Evolutionary conservation across 1,284 basidiomycete species (phyloP), one percentile per base, ranked within the genome.

Genomic region (Athelia sp.): DNA sequence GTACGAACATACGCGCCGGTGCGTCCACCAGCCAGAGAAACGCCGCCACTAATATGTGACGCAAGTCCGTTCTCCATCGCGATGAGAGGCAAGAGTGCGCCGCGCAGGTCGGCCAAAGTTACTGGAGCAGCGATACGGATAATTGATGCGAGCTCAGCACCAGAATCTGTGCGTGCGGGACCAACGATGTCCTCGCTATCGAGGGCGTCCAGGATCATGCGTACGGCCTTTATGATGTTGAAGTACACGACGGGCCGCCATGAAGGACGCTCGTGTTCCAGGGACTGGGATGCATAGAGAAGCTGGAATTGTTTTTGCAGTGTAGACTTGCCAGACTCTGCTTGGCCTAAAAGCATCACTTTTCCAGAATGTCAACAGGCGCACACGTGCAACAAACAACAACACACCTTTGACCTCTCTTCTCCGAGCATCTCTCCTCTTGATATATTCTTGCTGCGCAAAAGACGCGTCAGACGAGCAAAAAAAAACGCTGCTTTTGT

Each of bases 291-390:
- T 2, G 86, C 80, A 58, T 90, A 88, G 65, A 82, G 83, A 1
- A 90, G 73, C 60, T 90, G 87, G 59, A 90, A 88, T 64, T 90
- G 85, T 57, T 88, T 89, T 59, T 85, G 84, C 8, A 90, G 72
- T 1, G 87, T 88, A 0, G 84, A 87, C 64, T 89, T 90, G 46
- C 87, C 75, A 32, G 84, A 86, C 67, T 89, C 87, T 51, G 87
- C 85, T 60, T 90, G 87, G 10, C 87, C 87, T 26, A 90, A 74
- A 10, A 86, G 70, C 72, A 86, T 76, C 11, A 81, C 79, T 81
- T 62, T 54, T 53, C 46, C 48, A 40, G 45, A 14, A 51, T 22
- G 19, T 11, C 18, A 22, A 44, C 23, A 18, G 43, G 8, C 23
- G 11, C 46, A 52, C 19, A 36, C 15, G 26, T 15, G 24, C 51